phyloP scores from a whole-genome alignment of 1,284 basidiomycete species.

The Trichosporon sp. region DNA sequence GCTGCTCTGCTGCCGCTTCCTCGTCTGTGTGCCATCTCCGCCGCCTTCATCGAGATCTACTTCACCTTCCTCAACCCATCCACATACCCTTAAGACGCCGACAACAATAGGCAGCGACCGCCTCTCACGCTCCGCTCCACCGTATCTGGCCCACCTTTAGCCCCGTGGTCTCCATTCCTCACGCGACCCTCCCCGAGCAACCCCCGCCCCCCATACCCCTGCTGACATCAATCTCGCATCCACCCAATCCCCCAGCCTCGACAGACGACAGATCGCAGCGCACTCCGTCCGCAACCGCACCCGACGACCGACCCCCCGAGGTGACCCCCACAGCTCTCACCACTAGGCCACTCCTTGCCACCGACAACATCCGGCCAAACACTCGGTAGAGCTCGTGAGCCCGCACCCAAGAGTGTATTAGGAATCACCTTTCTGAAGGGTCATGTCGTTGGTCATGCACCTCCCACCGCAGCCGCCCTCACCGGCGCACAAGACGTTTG shows the following conservation, averaged over 20 bases:
- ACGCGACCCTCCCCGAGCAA: slow-evolving; percentile 18
- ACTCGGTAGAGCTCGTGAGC: background rate
- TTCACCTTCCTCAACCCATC: background rate
- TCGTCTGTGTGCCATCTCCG: background rate
- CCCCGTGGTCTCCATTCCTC: slow-evolving; percentile 17
- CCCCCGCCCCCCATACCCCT: background rate
- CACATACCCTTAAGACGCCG: slow-evolving; percentile 6
- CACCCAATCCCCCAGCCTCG: slow-evolving; percentile 6
- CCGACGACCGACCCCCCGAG: background rate
- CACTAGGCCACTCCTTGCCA: background rate
- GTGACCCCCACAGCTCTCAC: background rate
- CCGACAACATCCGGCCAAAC: background rate
- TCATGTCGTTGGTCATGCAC: slow-evolving; percentile 34
- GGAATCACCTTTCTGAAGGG: background rate
- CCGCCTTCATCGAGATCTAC: slow-evolving; percentile 5
- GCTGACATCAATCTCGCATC: background rate
- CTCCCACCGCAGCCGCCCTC: slow-evolving; percentile 27
- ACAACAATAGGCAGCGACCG: background rate
- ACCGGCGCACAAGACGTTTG: slow-evolving; percentile 28
- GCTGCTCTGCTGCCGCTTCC: background rate
- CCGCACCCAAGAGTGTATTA: background rate
- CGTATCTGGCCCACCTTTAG: slow-evolving; percentile 16
- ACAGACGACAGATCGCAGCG: slow-evolving; percentile 1
- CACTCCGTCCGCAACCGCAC: background rate
- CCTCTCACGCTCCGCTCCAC: slow-evolving; percentile 19